phyloP scores from a whole-genome alignment of 257 asterid species.

The Marsdenia floribunda region DNA sequence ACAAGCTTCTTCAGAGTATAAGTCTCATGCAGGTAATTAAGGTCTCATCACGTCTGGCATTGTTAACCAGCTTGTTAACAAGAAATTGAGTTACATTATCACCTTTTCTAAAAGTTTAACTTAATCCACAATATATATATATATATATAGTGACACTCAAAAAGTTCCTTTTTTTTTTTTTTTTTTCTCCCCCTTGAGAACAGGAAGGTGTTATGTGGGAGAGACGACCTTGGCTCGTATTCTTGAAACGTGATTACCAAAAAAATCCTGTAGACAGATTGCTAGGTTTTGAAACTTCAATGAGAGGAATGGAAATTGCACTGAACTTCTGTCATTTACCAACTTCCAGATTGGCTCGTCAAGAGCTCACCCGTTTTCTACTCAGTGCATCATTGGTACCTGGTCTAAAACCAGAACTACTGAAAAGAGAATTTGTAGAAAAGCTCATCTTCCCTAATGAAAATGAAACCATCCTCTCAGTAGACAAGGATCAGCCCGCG shows the following conservation, averaged over 20 bases:
- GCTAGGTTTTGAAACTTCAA: conserved; percentile 36
- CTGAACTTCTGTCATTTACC: conserved; percentile 29
- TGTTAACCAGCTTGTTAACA: no score
- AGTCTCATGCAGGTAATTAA: conserved; percentile 48
- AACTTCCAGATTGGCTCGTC: conserved; percentile 12
- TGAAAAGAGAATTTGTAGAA: not conserved
- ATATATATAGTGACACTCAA: no score
- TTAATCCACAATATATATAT: no score
- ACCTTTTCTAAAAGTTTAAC: no score
- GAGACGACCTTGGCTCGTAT: conserved; percentile 41
- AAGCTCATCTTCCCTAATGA: conserved; percentile 21
- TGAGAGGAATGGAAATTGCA: conserved; percentile 58
- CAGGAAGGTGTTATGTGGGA: conserved; percentile 69
- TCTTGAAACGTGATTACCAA: conserved; percentile 12
- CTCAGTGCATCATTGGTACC: conserved; percentile 24
- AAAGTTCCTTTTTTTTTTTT: no score
- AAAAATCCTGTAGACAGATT: conserved; percentile 30
- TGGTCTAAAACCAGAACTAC: conserved; percentile 20
- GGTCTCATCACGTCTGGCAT: no score
- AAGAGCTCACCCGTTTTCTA: conserved; percentile 24
- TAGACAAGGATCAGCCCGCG: conserved; percentile 28
- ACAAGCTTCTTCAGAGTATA: conserved; percentile 48
- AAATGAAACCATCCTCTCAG: conserved; percentile 10
- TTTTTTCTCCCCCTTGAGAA: not conserved
- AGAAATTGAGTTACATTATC: no score